These are phyloP conservation scores for Tylopilus subfusipes DNA, from an alignment of 768 basidiomycete genomes.

Conservation along the genomic window DNA sequence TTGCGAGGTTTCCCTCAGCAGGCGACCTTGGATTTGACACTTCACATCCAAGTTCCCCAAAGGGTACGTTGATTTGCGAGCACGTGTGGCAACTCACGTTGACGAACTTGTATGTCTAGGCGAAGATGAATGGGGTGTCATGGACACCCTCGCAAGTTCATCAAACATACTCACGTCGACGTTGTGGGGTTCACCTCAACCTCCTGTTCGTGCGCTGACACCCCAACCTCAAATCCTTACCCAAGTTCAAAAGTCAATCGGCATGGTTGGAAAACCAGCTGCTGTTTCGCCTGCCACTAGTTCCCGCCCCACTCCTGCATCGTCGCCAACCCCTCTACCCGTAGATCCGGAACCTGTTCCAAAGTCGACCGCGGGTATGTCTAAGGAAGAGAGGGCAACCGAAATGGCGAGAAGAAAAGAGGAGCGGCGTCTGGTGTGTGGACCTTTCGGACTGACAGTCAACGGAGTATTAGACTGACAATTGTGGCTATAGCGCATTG, in stretches of 20 bases:
- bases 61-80: slow-evolving; percentile 4
- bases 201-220: slow-evolving; percentile 15
- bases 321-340: slow-evolving; percentile 17
- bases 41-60: slow-evolving; percentile 11
- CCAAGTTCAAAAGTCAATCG: slow-evolving; percentile 4
- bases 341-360: slow-evolving; percentile 12
- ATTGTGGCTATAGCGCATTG: slow-evolving; percentile 53
- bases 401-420: slow-evolving; percentile 91
- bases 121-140: slow-evolving; percentile 23
- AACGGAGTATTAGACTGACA: neutral
- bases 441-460: neutral
- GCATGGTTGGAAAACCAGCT: neutral
- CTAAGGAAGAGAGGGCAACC: slow-evolving; percentile 90
- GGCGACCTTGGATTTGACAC: slow-evolving; percentile 26
- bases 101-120: neutral
- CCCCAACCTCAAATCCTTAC: slow-evolving; percentile 17
- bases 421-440: slow-evolving; percentile 81
- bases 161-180: slow-evolving; percentile 2
- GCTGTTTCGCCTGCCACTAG: slow-evolving; percentile 14
- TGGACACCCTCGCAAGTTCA: slow-evolving; percentile 6
- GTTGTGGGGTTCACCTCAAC: slow-evolving; percentile 20
- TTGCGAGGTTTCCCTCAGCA: slow-evolving; percentile 22
- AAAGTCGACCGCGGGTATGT: slow-evolving; percentile 46
- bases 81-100: neutral
- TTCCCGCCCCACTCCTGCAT: slow-evolving; percentile 24